A percentile compares a stretch with the other conserved stretches of the same genome.
Evolutionary conservation across 2,329 filamentous ascomycete species (phyloP).

Genomic region (Cyphellophora attinorum): DNA sequence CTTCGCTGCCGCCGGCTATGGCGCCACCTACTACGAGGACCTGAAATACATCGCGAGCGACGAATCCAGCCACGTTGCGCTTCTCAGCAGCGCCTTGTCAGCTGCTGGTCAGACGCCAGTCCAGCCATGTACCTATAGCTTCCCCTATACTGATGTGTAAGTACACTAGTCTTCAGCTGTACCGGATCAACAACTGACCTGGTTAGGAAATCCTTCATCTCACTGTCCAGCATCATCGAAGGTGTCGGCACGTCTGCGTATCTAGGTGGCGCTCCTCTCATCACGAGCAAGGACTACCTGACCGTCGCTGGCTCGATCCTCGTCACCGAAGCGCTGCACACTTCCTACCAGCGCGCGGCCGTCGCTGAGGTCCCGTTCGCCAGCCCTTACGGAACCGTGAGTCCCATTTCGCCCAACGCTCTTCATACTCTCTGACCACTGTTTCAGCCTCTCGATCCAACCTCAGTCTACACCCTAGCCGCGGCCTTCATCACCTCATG

Average conservation of each 20-base stretch:
- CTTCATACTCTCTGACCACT: too few relatives aligned
- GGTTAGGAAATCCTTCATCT: slow-evolving; percentile 52
- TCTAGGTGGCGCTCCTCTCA: slow-evolving; percentile 58
- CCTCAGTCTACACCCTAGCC: slow-evolving; percentile 62
- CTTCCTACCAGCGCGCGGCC: slow-evolving; percentile 59
- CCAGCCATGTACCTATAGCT: slow-evolving; percentile 61
- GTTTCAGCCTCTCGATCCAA: slow-evolving; percentile 48
- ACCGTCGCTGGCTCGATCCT: slow-evolving; percentile 59
- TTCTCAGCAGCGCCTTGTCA: slow-evolving; percentile 51
- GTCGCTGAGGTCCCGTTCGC: slow-evolving; percentile 51
- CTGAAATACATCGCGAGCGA: slow-evolving; percentile 53
- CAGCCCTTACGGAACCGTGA: slow-evolving; percentile 54
- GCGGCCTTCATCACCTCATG: slow-evolving; percentile 62
- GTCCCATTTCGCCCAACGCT: background rate
- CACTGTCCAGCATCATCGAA: slow-evolving; percentile 60
- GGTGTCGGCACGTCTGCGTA: slow-evolving; percentile 32
- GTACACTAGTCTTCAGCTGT: background rate
- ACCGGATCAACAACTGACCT: too few relatives aligned
- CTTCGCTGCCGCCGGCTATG: slow-evolving; percentile 54
- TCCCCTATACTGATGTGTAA: slow-evolving; percentile 40
- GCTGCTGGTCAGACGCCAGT: slow-evolving; percentile 56
- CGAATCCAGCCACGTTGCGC: slow-evolving; percentile 53
- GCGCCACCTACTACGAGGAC: slow-evolving; percentile 44
- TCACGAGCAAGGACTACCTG: slow-evolving; percentile 51
- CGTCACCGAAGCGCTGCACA: slow-evolving; percentile 59